Percentiles rank a stretch among this genome's conserved stretches.
Evolutionary conservation across 805 yeast genomes (phyloP).

Genomic region (Cyberlindnera subsufficiens): DNA sequence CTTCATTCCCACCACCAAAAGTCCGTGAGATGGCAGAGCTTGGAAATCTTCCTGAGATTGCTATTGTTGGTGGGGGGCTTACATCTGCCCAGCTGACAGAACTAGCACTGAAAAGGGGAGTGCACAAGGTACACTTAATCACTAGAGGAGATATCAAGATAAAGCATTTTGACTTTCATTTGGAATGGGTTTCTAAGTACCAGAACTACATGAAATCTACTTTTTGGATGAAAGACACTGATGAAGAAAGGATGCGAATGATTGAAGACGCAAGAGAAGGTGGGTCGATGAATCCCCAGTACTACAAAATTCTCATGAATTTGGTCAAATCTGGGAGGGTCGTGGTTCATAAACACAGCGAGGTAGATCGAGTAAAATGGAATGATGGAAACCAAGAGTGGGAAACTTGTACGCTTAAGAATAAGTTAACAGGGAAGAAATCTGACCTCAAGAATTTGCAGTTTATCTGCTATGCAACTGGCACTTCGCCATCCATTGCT

Average conservation of each 20-base stretch:
- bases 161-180: constrained; percentile 42
- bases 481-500: constrained; percentile 28
- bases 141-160: constrained; percentile 33
- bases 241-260: constrained; percentile 35
- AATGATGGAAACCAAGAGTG: constrained; percentile 23
- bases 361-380: constrained; percentile 25
- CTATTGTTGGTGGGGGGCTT: constrained; percentile 41
- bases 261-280: constrained; percentile 38
- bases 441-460: constrained; percentile 20
- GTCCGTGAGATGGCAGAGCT: neutral
- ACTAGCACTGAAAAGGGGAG: constrained; percentile 28
- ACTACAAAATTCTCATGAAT: constrained; percentile 27
- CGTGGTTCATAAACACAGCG: constrained; percentile 25
- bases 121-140: constrained; percentile 28
- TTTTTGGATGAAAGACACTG: constrained; percentile 34
- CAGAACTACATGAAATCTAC: constrained; percentile 38
- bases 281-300: constrained; percentile 41
- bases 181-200: constrained; percentile 46
- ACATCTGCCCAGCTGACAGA: constrained; percentile 42
- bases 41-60: constrained; percentile 3
- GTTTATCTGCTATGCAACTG: constrained; percentile 38
- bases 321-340: constrained; percentile 29
- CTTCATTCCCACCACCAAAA: constrained; percentile 2
- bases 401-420: constrained; percentile 13
- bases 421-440: neutral